phyloP scores from a whole-genome alignment of 2,329 filamentous ascomycete species.

The Pseudogymnoascus sp. region DNA sequence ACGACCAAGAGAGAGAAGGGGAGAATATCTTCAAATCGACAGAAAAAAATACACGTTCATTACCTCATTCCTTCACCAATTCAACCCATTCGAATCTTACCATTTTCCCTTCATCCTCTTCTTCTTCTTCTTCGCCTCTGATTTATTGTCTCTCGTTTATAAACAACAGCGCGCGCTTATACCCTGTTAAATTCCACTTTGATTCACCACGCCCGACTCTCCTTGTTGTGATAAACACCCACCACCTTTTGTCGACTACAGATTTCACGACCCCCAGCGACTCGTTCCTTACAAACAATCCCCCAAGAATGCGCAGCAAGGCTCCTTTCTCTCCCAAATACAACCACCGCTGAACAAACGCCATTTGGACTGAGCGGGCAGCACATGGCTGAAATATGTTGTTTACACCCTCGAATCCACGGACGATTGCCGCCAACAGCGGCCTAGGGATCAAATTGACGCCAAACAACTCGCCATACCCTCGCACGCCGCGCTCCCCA shows the following conservation, averaged over 20 bases:
- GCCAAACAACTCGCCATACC: constrained; percentile 67
- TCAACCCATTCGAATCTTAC: neutral
- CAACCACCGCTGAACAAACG: constrained; percentile 1
- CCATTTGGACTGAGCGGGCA: neutral
- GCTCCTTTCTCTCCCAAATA: neutral
- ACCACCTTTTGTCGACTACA: neutral
- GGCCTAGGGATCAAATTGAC: constrained; percentile 51
- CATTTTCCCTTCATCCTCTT: neutral
- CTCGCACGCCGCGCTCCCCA: constrained; percentile 57
- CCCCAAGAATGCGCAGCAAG: constrained; percentile 1
- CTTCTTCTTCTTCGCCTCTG: neutral
- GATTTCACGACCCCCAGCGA: neutral
- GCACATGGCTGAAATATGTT: constrained; percentile 28
- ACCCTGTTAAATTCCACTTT: neutral
- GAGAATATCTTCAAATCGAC: neutral
- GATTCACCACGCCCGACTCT: neutral
- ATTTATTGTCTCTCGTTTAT: constrained; percentile 2
- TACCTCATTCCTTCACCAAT: neutral
- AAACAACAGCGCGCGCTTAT: neutral
- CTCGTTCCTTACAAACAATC: neutral
- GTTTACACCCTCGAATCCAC: constrained; percentile 26
- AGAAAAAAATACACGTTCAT: neutral
- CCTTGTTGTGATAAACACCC: constrained; percentile 1
- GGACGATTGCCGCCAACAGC: constrained; percentile 25
- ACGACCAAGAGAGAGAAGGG: neutral